These are phyloP conservation scores for Alliaria petiolata DNA, from an alignment of 345 rosid species.

Conservation along the genomic window DNA sequence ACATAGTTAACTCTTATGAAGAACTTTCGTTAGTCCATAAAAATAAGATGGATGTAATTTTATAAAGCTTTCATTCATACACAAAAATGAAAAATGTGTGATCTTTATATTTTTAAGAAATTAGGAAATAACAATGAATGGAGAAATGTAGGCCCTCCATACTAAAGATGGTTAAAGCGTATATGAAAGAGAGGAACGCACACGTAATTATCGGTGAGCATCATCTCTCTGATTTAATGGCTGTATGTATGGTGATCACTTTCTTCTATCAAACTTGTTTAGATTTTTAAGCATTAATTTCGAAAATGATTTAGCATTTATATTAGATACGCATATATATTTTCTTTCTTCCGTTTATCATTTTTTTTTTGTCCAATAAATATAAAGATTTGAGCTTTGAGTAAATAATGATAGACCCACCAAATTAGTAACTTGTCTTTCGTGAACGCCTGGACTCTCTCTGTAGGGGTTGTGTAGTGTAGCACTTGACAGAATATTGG, in stretches of 20 bases:
- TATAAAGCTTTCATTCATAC: constrained; percentile 1
- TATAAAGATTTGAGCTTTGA: background rate
- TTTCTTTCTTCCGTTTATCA: background rate
- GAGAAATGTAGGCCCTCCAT: constrained; percentile 28
- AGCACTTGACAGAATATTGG: too few relatives aligned
- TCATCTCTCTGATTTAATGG: background rate
- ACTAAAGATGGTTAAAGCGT: constrained; percentile 10
- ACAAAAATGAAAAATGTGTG: constrained; percentile 14
- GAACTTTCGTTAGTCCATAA: too few relatives aligned
- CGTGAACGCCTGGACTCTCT: too few relatives aligned
- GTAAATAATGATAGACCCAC: too few relatives aligned
- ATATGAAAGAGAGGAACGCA: constrained; percentile 17
- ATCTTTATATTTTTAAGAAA: constrained; percentile 2
- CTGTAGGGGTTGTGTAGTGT: too few relatives aligned
- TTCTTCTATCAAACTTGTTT: constrained; percentile 5
- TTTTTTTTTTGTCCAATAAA: too few relatives aligned
- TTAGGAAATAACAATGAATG: constrained; percentile 3
- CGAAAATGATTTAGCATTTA: background rate
- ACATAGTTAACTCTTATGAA: too few relatives aligned
- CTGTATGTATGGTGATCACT: background rate
- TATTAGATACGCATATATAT: background rate
- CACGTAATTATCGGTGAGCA: constrained; percentile 14
- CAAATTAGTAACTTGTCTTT: too few relatives aligned
- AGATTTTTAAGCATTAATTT: background rate
- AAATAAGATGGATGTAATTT: too few relatives aligned